Percentiles rank a stretch among this genome's conserved stretches.
Conservation (phyloP, 2,329 filamentous ascomycete species). For the Claviceps africana region DNA sequence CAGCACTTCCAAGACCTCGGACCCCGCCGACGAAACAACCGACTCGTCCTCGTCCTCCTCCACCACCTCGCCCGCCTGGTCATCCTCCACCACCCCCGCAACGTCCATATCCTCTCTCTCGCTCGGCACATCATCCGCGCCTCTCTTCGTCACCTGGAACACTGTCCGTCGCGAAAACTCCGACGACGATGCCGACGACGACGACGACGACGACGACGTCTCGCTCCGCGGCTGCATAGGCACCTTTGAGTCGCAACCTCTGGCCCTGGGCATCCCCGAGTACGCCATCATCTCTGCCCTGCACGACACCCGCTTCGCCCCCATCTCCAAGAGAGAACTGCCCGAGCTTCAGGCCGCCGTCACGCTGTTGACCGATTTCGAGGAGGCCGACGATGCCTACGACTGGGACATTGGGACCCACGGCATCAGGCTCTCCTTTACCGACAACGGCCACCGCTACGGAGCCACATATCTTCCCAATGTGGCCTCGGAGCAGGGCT, state of each 20-base stretch:
- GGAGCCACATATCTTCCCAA: slow-evolving; percentile 87
- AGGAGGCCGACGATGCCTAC: slow-evolving; percentile 55
- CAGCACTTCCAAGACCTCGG: slow-evolving; percentile 21
- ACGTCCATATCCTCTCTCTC: slow-evolving; percentile 29
- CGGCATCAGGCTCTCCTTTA: slow-evolving; percentile 76
- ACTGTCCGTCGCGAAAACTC: slow-evolving; percentile 35
- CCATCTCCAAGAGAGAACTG: slow-evolving; percentile 40
- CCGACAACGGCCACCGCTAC: slow-evolving; percentile 56
- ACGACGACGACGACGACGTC: slow-evolving; percentile 22
- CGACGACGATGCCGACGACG: background rate
- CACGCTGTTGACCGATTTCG: slow-evolving; percentile 77
- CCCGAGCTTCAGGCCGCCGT: slow-evolving; percentile 50
- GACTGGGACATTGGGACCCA: slow-evolving; percentile 83
- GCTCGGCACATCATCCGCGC: slow-evolving; percentile 36
- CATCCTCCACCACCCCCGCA: slow-evolving; percentile 26
- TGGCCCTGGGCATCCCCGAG: slow-evolving; percentile 57
- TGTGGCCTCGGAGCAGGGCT: slow-evolving; percentile 82
- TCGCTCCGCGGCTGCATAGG: slow-evolving; percentile 87
- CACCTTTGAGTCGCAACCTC: slow-evolving; percentile 68
- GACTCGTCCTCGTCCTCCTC: slow-evolving; percentile 20
- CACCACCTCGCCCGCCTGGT: slow-evolving; percentile 25
- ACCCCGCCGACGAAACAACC: slow-evolving; percentile 15
- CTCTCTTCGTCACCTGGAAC: slow-evolving; percentile 94
- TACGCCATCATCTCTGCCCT: slow-evolving; percentile 73
- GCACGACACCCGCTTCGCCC: slow-evolving; percentile 47